Base-by-base conservation (phyloP, 257 asterid genomes). In the Capsicum chinense region DNA sequence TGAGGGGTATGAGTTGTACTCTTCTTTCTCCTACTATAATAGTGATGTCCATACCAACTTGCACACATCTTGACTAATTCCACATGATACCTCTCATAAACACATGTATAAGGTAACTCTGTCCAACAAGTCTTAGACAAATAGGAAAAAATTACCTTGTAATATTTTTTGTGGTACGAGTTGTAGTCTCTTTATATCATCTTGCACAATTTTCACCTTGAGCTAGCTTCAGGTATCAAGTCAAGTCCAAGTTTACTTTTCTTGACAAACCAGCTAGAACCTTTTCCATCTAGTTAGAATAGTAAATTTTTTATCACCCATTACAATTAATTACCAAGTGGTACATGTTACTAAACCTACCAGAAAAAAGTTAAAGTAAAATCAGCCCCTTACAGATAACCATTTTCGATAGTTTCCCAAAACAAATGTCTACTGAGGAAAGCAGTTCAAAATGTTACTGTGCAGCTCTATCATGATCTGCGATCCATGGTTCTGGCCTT, bases 401-500 rank as follows among this genome's bases (percentile, higher is more conserved):
- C 33, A 26, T 26, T 50, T 26, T 14, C 26, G 21, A 26, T 12
- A 76, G 21, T 0, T n/a, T 52, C 63, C 63, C 81, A 0, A 52
- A 76, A 2, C 58, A 52, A 12, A 76, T 52, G 21, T 26, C 81
- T 26, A 26, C 14, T 1, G 5, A 52, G 12, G 64, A 14, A 52
- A 48, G n/a, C 4, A 21, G 2, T 26, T 74, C 48, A 26, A 76
- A 76, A 52, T 54, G 48, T 52, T 76, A 26, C 64, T 76, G 4
- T 76, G 59, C 39, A 74, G n/a, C 14, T 74, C 80, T 76, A 54
- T 76, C 48, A 35, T 26, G 13, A 21, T 76, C 48, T 52, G 7
- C 26, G n/a, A 21, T 76, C 81, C 81, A 54, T 52, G 26, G 81
- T 19, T 76, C 81, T 76, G 11, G 62, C 81, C 5, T 56, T 52